Evolutionary conservation across 2,329 filamentous ascomycete genomes (phyloP).

Genomic region (Colletotrichum agaves): DNA sequence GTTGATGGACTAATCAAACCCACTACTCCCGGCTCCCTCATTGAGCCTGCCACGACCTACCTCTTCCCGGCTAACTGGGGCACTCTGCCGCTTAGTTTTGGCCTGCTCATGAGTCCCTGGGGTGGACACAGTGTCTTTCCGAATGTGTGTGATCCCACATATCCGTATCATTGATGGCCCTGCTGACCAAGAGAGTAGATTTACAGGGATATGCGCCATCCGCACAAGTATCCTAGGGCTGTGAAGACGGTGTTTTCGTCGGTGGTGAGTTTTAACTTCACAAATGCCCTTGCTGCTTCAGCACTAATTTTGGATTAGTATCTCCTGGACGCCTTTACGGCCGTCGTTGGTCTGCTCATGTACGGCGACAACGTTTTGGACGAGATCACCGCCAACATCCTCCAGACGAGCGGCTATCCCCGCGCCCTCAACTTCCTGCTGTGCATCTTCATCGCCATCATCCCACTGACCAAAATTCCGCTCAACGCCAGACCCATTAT

Average conservation of each 20-base stretch:
- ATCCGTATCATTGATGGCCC: background rate
- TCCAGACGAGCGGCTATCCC: slow-evolving; percentile 80
- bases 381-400: slow-evolving; percentile 91
- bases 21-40: slow-evolving; percentile 81
- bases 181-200: slow-evolving; percentile 53
- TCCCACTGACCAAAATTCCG: slow-evolving; percentile 95
- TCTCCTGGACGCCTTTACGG: slow-evolving; percentile 82
- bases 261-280: slow-evolving; percentile 65
- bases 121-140: slow-evolving; percentile 79
- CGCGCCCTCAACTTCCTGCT: slow-evolving; percentile 78
- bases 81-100: slow-evolving; percentile 87
- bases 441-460: slow-evolving; percentile 88
- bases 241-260: slow-evolving; percentile 86
- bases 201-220: slow-evolving; percentile 75
- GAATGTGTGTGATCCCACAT: slow-evolving; percentile 60
- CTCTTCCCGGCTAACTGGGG: slow-evolving; percentile 88
- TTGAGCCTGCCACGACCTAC: slow-evolving; percentile 81
- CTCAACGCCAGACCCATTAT: slow-evolving; percentile 90
- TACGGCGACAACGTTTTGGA: slow-evolving; percentile 90
- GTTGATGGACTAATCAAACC: slow-evolving; percentile 88
- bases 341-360: slow-evolving; percentile 89
- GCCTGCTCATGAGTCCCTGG: slow-evolving; percentile 84
- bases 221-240: slow-evolving; percentile 80
- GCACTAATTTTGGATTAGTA: slow-evolving; percentile 60
- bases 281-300: background rate